phyloP scores from a whole-genome alignment of 345 rosid genomes.

The Linum trigynum region DNA sequence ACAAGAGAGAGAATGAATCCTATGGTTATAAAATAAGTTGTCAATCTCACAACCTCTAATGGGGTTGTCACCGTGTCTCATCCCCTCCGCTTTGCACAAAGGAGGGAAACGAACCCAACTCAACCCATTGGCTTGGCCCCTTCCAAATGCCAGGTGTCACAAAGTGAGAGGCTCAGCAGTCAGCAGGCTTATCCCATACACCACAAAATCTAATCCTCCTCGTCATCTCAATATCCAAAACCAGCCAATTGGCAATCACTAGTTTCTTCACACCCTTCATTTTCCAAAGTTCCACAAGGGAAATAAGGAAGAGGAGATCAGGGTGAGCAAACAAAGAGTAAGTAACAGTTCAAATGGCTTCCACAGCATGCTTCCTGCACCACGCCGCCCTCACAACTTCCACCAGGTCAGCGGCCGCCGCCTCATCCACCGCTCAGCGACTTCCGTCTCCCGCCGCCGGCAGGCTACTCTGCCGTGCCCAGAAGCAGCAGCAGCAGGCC shows the following conservation, averaged over 20 bases:
- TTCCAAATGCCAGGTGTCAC: background rate
- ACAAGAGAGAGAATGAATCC: too few relatives aligned
- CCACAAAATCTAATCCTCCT: slow-evolving; percentile 27
- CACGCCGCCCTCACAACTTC: slow-evolving; percentile 46
- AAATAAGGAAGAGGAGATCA: background rate
- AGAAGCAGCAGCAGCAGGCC: slow-evolving; percentile 32
- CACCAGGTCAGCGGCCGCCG: slow-evolving; percentile 27
- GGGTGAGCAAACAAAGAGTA: background rate
- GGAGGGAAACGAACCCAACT: too few relatives aligned
- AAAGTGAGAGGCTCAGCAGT: slow-evolving; percentile 15
- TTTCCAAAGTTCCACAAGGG: background rate
- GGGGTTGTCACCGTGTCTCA: too few relatives aligned
- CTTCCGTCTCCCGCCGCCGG: slow-evolving; percentile 14
- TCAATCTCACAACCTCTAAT: too few relatives aligned
- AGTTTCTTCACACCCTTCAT: slow-evolving; percentile 5
- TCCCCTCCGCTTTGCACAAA: too few relatives aligned
- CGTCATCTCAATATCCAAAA: slow-evolving; percentile 39
- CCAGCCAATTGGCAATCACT: slow-evolving; percentile 26
- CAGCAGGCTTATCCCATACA: slow-evolving; percentile 49
- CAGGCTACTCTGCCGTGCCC: slow-evolving; percentile 59
- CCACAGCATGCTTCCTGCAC: slow-evolving; percentile 62
- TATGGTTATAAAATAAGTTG: too few relatives aligned
- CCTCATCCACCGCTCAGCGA: slow-evolving; percentile 31
- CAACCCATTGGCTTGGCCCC: too few relatives aligned
- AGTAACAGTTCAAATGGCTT: slow-evolving; percentile 40